A percentile compares a stretch with the other conserved stretches of the same genome.
Evolutionary conservation across 2,329 filamentous ascomycete genomes (phyloP).

Genomic region (Beauveria bassiana): DNA sequence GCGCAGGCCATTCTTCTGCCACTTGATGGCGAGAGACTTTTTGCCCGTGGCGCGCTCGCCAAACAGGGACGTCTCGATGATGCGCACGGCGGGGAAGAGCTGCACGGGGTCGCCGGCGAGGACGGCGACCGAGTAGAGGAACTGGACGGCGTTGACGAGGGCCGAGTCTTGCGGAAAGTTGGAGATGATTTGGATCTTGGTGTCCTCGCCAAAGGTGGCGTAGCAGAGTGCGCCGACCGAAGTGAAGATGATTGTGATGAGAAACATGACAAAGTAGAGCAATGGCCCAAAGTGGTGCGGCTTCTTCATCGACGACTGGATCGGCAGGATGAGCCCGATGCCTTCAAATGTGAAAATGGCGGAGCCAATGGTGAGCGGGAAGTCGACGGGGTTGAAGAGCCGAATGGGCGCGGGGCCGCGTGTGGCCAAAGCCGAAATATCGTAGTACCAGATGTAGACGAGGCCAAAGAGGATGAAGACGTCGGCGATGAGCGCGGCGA

Average conservation of each 20-base stretch:
- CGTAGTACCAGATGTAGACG: constrained; percentile 66
- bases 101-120: constrained; percentile 69
- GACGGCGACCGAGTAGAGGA: constrained; percentile 65
- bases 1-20: constrained; percentile 67
- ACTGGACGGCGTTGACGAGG: constrained; percentile 69
- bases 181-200: constrained; percentile 66
- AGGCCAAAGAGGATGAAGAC: constrained; percentile 65
- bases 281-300: constrained; percentile 60
- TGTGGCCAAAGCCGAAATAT: constrained; percentile 47
- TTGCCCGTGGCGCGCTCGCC: constrained; percentile 59
- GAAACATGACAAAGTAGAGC: constrained; percentile 60
- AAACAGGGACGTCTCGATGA: constrained; percentile 61
- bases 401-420: constrained; percentile 53
- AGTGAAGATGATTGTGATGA: constrained; percentile 67
- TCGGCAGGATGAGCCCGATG: constrained; percentile 68
- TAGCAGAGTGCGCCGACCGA: constrained; percentile 68
- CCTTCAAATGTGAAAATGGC: constrained; percentile 75
- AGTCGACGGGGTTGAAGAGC: constrained; percentile 61
- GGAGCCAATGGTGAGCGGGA: constrained; percentile 63
- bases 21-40: constrained; percentile 56
- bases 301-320: constrained; percentile 66
- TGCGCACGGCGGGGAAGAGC: constrained; percentile 65
- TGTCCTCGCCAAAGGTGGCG: constrained; percentile 61
- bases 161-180: constrained; percentile 65
- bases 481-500: constrained; percentile 61